phyloP scores from a whole-genome alignment of 163 green algal species.

The Scenedesmus sp. region DNA sequence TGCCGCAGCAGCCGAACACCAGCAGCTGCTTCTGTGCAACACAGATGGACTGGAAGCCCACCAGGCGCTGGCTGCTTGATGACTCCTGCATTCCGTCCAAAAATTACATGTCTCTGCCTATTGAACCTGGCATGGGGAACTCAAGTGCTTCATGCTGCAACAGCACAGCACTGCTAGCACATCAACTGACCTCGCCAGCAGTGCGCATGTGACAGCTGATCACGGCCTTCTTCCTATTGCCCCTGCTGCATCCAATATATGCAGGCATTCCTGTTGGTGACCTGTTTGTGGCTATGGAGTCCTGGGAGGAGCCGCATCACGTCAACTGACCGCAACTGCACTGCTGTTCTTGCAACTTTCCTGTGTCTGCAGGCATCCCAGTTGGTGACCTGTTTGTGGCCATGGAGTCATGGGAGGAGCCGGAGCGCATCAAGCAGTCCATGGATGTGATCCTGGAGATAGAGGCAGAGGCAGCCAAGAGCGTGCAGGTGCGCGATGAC shows the following conservation, averaged over 20 bases:
- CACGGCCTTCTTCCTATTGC: neutral
- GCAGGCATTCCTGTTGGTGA: conserved; percentile 71
- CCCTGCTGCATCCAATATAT: neutral
- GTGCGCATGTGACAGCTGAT: neutral
- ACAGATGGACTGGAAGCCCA: neutral
- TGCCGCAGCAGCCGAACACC: neutral
- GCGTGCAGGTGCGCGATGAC: conserved; percentile 29
- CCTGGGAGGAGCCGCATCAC: conserved; percentile 64
- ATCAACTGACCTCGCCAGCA: no score
- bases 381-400: conserved; percentile 81
- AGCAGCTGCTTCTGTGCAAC: neutral
- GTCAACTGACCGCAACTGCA: conserved; percentile 51
- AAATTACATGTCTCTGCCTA: no score
- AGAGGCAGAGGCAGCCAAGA: conserved; percentile 68
- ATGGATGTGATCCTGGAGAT: conserved; percentile 79
- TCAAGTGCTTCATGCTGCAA: no score
- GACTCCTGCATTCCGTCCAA: neutral
- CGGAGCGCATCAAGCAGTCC: conserved; percentile 58
- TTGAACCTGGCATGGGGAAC: no score
- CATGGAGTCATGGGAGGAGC: conserved; percentile 79
- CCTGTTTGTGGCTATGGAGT: conserved; percentile 85
- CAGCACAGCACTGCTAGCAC: no score
- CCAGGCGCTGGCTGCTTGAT: neutral
- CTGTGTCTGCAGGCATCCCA: conserved; percentile 57
- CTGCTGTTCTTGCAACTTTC: neutral